Base-by-base conservation (phyloP, 306 rosid genomes). In the Oemleria cerasiformis region DNA sequence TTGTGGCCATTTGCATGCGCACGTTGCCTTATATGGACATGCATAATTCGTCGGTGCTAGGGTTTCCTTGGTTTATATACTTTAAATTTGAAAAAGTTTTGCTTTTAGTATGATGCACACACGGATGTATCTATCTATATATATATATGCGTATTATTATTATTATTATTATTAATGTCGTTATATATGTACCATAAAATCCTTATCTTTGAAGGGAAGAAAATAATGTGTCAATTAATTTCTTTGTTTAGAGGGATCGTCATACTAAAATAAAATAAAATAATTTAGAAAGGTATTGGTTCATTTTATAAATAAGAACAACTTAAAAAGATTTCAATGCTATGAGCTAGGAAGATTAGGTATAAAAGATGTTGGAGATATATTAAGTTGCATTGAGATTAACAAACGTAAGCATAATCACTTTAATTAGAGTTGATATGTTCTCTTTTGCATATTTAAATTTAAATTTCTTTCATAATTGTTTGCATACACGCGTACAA, bases 121-220 rank as follows among this genome's bases (percentile, higher is more conserved):
- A 47, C 16, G 4, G 38, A 23, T 21, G 23, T 70, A 12, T 0
- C 7, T 53, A 51, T 4, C 9, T 4, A 55, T 23, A 9, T 44
- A 58, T 25, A 57, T 57, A 11, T 56, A 57, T 6, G 36, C 60
- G 47, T 60, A 59, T 13, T 23, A 58, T 58, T 39, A n/a, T n/a
- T n/a, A n/a, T n/a, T n/a, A n/a, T n/a, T n/a, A n/a, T n/a, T n/a
- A n/a, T n/a, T n/a, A n/a, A n/a, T n/a, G n/a, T n/a, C n/a, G n/a
- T n/a, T n/a, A n/a, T n/a, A n/a, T n/a, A n/a, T n/a, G 63, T 9
- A 54, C 23, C 8, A 45, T 43, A 55, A 40, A 59, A 44, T 19
- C 38, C 75, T 78, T 67, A 36, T 73, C 78, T 78, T 78, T 67
- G 71, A 78, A 78, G 82, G 49, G 56, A 78, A 73, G 71, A n/a